Conservation (phyloP, 345 rosid genomes). For the Laguncularia racemosa region DNA sequence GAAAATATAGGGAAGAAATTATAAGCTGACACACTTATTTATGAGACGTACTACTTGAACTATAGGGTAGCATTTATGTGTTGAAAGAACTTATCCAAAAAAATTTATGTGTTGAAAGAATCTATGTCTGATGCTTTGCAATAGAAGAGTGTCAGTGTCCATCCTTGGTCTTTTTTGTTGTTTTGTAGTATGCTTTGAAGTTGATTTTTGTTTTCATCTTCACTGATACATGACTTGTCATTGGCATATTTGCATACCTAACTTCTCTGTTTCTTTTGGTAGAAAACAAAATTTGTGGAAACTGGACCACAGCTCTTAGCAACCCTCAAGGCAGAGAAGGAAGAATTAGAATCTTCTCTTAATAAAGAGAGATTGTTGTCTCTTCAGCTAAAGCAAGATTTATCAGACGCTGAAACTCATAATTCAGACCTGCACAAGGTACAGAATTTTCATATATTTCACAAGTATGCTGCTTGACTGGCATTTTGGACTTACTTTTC, state of each 20-base stretch:
- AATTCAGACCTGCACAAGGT: conserved; percentile 83
- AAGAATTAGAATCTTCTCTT: conserved; percentile 64
- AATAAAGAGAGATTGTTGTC: conserved; percentile 65
- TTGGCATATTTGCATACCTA: neutral
- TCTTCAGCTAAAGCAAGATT: conserved; percentile 67
- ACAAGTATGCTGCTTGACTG: neutral
- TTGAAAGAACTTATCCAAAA: no score
- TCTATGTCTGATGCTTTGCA: no score
- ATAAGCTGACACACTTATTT: no score
- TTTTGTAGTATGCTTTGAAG: no score
- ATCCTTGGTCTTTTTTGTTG: no score
- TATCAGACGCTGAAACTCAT: conserved; percentile 63
- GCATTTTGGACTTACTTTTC: neutral
- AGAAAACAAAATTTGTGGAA: conserved; percentile 49
- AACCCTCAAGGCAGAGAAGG: conserved; percentile 68
- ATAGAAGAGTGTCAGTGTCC: no score
- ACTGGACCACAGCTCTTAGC: conserved; percentile 35
- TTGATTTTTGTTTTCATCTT: neutral
- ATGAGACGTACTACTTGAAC: neutral
- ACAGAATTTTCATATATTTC: conserved; percentile 2
- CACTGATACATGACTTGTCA: neutral
- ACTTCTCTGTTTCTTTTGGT: conserved; percentile 14
- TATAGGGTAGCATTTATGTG: no score
- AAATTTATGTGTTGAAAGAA: no score
- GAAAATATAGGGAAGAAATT: neutral